Evolutionary conservation across 2,329 filamentous ascomycete genomes (phyloP).

Genomic region (Fusarium stilboides): DNA sequence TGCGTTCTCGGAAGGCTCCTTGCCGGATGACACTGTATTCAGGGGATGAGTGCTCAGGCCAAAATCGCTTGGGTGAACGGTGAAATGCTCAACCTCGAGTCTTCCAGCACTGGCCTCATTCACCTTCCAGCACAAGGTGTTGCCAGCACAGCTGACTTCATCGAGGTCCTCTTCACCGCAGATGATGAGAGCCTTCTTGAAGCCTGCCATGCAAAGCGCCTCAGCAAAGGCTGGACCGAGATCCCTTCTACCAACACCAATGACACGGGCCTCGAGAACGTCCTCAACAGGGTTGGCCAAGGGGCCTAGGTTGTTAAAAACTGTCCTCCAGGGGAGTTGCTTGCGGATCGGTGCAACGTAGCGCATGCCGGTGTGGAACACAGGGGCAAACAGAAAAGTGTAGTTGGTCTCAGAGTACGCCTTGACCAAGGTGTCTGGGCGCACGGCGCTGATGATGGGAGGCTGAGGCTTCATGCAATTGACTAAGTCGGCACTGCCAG

Average conservation of each 20-base stretch:
- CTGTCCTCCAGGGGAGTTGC: slow-evolving; percentile 93
- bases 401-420: slow-evolving; percentile 90
- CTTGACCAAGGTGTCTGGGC: slow-evolving; percentile 76
- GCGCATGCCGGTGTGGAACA: slow-evolving; percentile 96
- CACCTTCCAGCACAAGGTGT: slow-evolving; percentile 90
- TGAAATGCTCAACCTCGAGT: slow-evolving; percentile 81
- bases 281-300: slow-evolving; percentile 91
- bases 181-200: slow-evolving; percentile 88
- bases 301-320: slow-evolving; percentile 97
- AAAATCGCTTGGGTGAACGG: slow-evolving; percentile 86
- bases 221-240: slow-evolving; percentile 92
- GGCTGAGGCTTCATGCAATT: slow-evolving; percentile 79
- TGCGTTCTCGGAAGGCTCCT: slow-evolving; percentile 89
- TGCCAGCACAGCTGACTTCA: slow-evolving; percentile 92
- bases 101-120: slow-evolving; percentile 61
- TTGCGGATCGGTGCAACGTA: slow-evolving; percentile 88
- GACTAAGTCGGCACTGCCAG: slow-evolving; percentile 93
- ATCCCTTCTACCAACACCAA: slow-evolving; percentile 92
- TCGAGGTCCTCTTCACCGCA: slow-evolving; percentile 96
- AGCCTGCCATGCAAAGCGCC: slow-evolving; percentile 82
- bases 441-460: slow-evolving; percentile 82
- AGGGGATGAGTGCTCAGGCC: slow-evolving; percentile 83
- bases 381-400: slow-evolving; percentile 94
- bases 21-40: slow-evolving; percentile 84
- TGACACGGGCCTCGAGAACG: slow-evolving; percentile 86